Evolutionary conservation across 1,284 basidiomycete genomes (phyloP).

Genomic region (Tilletia indica): DNA sequence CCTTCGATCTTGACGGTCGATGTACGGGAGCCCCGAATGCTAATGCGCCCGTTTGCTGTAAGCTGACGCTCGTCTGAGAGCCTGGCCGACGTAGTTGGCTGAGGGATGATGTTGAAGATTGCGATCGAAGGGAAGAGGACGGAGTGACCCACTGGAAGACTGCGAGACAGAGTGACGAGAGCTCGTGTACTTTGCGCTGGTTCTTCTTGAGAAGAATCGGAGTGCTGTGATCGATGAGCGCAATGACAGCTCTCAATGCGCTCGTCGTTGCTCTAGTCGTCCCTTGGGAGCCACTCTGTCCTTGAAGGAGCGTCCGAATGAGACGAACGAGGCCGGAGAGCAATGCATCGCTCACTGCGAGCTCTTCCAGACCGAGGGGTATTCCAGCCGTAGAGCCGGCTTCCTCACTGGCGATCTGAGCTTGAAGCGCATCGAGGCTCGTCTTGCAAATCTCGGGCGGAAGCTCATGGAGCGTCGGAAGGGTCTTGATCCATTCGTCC

Average conservation of each 20-base stretch:
- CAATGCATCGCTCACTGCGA: not conserved
- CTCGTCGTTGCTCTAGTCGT: not conserved
- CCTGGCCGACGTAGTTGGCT: not conserved
- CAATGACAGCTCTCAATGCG: constrained; percentile 4
- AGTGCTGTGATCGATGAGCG: not conserved
- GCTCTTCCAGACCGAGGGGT: not conserved
- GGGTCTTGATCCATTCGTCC: not conserved
- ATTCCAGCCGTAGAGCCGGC: not conserved
- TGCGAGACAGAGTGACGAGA: not conserved
- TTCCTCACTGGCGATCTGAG: not conserved
- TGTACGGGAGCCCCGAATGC: not conserved
- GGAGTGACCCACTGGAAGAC: not conserved
- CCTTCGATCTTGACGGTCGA: not conserved
- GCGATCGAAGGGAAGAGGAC: not conserved
- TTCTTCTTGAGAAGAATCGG: not conserved
- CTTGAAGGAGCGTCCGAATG: not conserved
- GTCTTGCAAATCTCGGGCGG: not conserved
- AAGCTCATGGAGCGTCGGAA: not conserved
- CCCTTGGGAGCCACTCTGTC: not conserved
- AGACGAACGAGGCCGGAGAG: constrained; percentile 5
- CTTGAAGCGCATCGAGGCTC: not conserved
- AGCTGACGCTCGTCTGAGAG: not conserved
- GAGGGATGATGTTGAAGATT: constrained; percentile 1
- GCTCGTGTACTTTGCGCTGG: not conserved
- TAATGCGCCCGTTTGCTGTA: constrained; percentile 3